Percentiles rank a stretch among this genome's conserved stretches.
These are phyloP conservation scores for Colletotrichum sp. DNA, from an alignment of 2,329 filamentous ascomycete species.

Conservation along the genomic window DNA sequence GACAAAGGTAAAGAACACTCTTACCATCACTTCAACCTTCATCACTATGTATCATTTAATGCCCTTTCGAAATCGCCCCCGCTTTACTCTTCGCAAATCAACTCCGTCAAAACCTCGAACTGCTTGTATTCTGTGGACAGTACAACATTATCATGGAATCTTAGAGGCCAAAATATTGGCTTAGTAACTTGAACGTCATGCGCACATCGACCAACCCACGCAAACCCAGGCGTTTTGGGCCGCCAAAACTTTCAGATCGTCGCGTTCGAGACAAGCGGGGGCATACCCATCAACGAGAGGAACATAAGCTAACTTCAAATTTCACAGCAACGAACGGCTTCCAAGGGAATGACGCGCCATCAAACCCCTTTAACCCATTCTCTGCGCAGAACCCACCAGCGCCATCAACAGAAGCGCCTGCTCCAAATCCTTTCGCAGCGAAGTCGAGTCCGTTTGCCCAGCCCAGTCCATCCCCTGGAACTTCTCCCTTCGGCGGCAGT, in stretches of 20 bases:
- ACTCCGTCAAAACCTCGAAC: neutral
- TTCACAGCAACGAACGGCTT: neutral
- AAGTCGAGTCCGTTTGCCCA: neutral
- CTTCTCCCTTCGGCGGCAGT: neutral
- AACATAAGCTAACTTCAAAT: conserved; percentile 6
- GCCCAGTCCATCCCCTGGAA: neutral
- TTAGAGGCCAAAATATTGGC: neutral
- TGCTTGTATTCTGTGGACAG: neutral
- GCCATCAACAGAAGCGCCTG: neutral
- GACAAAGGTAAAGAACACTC: conserved; percentile 13
- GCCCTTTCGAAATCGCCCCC: neutral
- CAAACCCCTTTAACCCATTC: conserved; percentile 9
- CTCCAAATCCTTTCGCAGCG: conserved; percentile 5
- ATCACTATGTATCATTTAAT: neutral
- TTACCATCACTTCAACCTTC: neutral
- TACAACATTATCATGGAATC: neutral
- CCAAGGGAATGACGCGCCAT: neutral
- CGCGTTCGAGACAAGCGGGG: neutral
- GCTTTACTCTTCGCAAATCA: neutral
- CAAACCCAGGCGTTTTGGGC: neutral
- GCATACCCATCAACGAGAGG: neutral
- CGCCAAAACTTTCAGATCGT: neutral
- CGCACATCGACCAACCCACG: neutral
- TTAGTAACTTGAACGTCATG: neutral
- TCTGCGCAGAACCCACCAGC: neutral